Evolutionary conservation across 345 rosid genomes (phyloP).

Genomic region (Sapria himalayana): DNA sequence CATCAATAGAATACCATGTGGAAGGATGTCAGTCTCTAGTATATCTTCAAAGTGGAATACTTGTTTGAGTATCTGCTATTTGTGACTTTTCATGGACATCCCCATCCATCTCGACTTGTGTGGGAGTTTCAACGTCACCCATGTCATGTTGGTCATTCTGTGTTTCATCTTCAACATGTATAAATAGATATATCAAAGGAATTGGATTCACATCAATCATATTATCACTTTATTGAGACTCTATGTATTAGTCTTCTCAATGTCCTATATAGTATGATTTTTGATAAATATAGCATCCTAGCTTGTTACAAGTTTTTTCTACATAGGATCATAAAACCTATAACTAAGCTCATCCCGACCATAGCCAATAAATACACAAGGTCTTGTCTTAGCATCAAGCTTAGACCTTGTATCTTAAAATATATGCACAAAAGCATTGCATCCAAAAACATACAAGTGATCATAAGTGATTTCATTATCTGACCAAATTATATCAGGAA

Average conservation of each 20-base stretch:
- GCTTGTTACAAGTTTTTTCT: background rate
- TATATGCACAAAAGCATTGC: background rate
- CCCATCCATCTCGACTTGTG: too few relatives aligned
- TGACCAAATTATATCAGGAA: background rate
- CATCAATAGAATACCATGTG: background rate
- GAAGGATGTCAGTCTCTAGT: background rate
- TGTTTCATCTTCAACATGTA: background rate
- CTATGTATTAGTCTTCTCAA: background rate
- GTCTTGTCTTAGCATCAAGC: background rate
- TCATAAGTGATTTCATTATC: conserved; percentile 3
- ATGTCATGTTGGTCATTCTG: background rate
- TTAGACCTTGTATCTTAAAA: background rate
- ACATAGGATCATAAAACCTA: too few relatives aligned
- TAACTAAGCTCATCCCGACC: too few relatives aligned
- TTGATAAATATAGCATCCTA: background rate
- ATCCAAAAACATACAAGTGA: conserved; percentile 2
- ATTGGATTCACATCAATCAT: too few relatives aligned
- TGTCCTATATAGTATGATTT: background rate
- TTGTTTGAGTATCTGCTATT: too few relatives aligned
- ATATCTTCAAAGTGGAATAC: background rate
- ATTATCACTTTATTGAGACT: too few relatives aligned
- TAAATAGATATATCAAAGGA: background rate
- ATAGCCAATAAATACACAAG: background rate
- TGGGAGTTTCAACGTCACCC: too few relatives aligned
- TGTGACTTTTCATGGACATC: background rate